Conservation (phyloP, 805 yeast genomes). For the Barnettozyma botsteinii region DNA sequence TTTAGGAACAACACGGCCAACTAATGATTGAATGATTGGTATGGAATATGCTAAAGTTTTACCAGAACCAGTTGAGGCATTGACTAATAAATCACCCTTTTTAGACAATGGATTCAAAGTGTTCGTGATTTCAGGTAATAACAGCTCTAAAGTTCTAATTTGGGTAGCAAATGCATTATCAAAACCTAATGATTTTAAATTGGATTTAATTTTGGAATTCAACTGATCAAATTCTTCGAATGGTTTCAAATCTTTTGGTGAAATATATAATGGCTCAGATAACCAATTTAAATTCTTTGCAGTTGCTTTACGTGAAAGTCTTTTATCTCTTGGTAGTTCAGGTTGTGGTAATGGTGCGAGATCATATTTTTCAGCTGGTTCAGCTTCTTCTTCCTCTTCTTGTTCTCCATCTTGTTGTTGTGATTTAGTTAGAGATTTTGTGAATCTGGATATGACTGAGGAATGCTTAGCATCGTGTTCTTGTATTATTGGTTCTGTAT, state of each 20-base stretch:
- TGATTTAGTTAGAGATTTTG: constrained; percentile 32
- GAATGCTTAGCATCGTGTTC: constrained; percentile 39
- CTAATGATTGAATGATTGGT: constrained; percentile 71
- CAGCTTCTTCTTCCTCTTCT: constrained; percentile 18
- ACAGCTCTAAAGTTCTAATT: constrained; percentile 52
- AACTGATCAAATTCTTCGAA: constrained; percentile 45
- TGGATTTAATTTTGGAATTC: constrained; percentile 37
- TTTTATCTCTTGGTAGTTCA: constrained; percentile 48
- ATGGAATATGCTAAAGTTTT: constrained; percentile 85
- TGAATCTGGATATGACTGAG: constrained; percentile 48
- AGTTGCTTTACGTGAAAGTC: constrained; percentile 30
- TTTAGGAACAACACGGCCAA: constrained; percentile 59
- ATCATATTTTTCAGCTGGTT: constrained; percentile 30
- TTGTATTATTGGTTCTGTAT: constrained; percentile 18
- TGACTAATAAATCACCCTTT: constrained; percentile 75
- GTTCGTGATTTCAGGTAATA: constrained; percentile 38
- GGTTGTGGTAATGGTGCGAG: constrained; percentile 87
- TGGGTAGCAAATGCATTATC: constrained; percentile 73
- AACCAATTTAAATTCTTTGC: constrained; percentile 56
- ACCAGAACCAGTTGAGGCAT: constrained; percentile 95
- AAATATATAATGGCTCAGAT: constrained; percentile 52
- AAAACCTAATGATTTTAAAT: constrained; percentile 43
- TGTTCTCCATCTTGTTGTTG: constrained; percentile 1
- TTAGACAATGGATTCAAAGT: constrained; percentile 20
- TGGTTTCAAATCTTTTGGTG: constrained; percentile 39